Percentiles rank a stretch among this genome's conserved stretches.
These are phyloP conservation scores for Trichosporon sp. DNA, from an alignment of 1,284 basidiomycete species.

Conservation along the genomic window DNA sequence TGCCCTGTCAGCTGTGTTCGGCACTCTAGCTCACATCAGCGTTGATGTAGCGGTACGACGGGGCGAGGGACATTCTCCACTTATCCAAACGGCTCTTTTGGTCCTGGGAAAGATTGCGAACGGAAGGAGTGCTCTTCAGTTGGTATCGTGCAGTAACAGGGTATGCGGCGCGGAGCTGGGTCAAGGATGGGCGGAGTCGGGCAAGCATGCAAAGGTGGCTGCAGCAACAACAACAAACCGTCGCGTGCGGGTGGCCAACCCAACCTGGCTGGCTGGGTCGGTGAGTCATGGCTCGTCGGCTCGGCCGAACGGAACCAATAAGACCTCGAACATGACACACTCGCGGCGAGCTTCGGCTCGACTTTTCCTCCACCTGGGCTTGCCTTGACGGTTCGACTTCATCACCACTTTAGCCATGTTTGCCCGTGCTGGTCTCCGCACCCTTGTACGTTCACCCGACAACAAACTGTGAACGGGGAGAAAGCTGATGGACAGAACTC, in stretches of 20 bases:
- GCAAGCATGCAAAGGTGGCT: background rate
- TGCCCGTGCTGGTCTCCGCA: constrained; percentile 51
- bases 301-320: constrained; percentile 26
- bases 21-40: constrained; percentile 40
- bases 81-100: background rate
- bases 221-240: background rate
- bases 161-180: background rate
- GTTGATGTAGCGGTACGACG: constrained; percentile 51
- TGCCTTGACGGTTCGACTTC: background rate
- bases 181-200: background rate
- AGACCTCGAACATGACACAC: constrained; percentile 16
- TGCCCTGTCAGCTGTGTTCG: constrained; percentile 24
- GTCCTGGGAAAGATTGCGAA: background rate
- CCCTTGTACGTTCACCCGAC: constrained; percentile 42
- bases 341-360: background rate
- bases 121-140: too few relatives aligned
- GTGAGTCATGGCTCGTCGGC: background rate
- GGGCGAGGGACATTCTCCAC: constrained; percentile 47
- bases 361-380: constrained; percentile 11
- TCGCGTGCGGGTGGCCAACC: background rate
- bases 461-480: background rate
- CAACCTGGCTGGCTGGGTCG: background rate
- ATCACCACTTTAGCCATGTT: constrained; percentile 42
- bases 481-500: constrained; percentile 46
- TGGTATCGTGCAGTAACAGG: background rate